These are phyloP conservation scores for Nakaseomyces bracarensis DNA, from an alignment of 1,139 yeast species.

Conservation along the genomic window DNA sequence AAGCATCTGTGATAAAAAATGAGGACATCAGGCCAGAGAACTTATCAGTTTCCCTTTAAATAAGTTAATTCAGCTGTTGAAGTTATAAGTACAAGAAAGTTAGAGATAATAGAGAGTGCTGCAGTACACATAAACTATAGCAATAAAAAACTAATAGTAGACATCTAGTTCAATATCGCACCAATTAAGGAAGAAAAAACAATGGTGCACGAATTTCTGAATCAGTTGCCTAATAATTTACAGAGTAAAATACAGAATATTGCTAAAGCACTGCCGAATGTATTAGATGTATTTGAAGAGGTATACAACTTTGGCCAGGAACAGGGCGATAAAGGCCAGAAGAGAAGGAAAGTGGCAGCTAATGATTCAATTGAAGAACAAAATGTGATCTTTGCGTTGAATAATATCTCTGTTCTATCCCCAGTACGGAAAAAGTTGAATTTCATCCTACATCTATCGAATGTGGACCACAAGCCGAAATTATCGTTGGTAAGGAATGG, in stretches of 20 bases:
- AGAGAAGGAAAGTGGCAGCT: constrained; percentile 19
- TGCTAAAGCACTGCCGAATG: constrained; percentile 18
- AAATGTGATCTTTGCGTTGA: constrained; percentile 39
- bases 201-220: background rate
- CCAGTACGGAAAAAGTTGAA: constrained; percentile 43
- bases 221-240: constrained; percentile 16
- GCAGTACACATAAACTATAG: too few species aligned
- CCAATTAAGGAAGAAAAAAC: background rate
- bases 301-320: constrained; percentile 17
- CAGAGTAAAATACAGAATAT: constrained; percentile 24
- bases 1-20: too few species aligned
- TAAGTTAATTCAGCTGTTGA: too few species aligned
- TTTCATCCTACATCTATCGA: constrained; percentile 28
- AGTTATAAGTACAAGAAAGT: too few species aligned
- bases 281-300: constrained; percentile 21
- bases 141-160: too few species aligned
- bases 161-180: too few species aligned
- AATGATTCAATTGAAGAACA: constrained; percentile 10
- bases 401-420: constrained; percentile 43
- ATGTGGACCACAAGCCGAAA: constrained; percentile 31
- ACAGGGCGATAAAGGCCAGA: constrained; percentile 5
- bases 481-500: constrained; percentile 37
- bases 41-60: too few species aligned
- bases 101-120: too few species aligned
- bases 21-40: too few species aligned